These are phyloP conservation scores for Boletus rubroflammeus DNA, from an alignment of 768 basidiomycete species.

Conservation along the genomic window DNA sequence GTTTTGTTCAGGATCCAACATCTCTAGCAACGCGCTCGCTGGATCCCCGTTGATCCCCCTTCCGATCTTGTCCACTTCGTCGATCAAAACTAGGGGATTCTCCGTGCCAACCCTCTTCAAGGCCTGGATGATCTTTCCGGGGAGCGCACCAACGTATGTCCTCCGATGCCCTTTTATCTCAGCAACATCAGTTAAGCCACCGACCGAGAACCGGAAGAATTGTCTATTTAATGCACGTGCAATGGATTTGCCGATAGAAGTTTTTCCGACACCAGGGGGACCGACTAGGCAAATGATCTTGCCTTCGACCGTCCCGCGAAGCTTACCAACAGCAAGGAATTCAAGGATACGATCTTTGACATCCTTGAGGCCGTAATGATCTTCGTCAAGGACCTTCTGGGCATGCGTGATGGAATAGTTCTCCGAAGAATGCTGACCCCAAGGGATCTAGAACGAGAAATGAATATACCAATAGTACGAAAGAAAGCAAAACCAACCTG, in stretches of 20 bases:
- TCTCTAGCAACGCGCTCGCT: slow-evolving; percentile 84
- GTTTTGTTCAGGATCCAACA: slow-evolving; percentile 96
- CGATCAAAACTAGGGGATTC: slow-evolving; percentile 91
- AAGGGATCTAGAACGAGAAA: slow-evolving; percentile 66
- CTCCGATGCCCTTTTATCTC: slow-evolving; percentile 98
- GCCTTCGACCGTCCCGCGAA: slow-evolving; percentile 91
- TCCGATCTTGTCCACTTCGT: slow-evolving; percentile 96
- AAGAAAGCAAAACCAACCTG: slow-evolving; percentile 43
- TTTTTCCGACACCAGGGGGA: slow-evolving; percentile 97
- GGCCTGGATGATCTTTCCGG: slow-evolving; percentile 94
- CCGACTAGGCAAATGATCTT: slow-evolving; percentile 97
- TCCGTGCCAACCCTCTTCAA: slow-evolving; percentile 90
- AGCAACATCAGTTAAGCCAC: slow-evolving; percentile 94
- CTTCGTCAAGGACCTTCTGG: slow-evolving; percentile 81
- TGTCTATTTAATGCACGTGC: slow-evolving; percentile 85
- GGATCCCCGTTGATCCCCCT: slow-evolving; percentile 91
- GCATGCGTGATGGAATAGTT: slow-evolving; percentile 88
- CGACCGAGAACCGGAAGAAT: slow-evolving; percentile 97
- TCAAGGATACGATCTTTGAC: slow-evolving; percentile 93
- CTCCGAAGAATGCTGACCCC: slow-evolving; percentile 92
- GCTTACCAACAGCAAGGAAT: slow-evolving; percentile 93
- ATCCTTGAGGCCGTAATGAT: slow-evolving; percentile 90
- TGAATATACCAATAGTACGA: background rate
- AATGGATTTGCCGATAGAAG: slow-evolving; percentile 92
- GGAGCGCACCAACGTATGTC: slow-evolving; percentile 94